phyloP scores from a whole-genome alignment of 2,329 filamentous ascomycete species.

The Amphichorda felina region DNA sequence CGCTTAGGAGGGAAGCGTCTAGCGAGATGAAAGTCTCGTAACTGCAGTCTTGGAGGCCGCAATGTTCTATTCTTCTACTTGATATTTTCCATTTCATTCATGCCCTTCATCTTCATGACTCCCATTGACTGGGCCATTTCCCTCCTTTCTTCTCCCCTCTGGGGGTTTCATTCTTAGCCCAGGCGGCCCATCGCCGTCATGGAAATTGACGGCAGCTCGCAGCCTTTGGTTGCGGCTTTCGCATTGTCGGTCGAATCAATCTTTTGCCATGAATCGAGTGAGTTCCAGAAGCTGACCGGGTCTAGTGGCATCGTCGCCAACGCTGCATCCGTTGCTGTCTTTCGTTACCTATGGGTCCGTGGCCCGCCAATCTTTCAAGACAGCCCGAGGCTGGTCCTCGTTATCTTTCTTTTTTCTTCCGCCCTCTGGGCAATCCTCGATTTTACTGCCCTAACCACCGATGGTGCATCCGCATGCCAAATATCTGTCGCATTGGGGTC shows the following conservation, averaged over 20 bases:
- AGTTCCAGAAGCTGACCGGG: background rate
- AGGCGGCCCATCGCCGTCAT: background rate
- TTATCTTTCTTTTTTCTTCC: constrained; percentile 36
- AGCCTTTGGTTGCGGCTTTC: constrained; percentile 41
- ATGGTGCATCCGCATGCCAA: constrained; percentile 33
- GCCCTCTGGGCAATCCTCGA: constrained; percentile 41
- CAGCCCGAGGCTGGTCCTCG: constrained; percentile 53
- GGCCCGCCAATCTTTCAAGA: constrained; percentile 38
- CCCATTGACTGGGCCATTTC: constrained; percentile 1
- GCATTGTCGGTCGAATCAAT: constrained; percentile 31
- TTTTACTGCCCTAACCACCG: constrained; percentile 37
- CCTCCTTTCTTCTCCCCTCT: constrained; percentile 1
- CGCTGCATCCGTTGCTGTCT: constrained; percentile 32
- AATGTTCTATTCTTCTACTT: background rate
- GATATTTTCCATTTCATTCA: background rate
- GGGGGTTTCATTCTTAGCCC: constrained; percentile 8
- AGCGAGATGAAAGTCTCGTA: too few relatives aligned
- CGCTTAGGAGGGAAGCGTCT: too few relatives aligned
- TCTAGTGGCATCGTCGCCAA: constrained; percentile 38
- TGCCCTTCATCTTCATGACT: background rate
- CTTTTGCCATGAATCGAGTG: constrained; percentile 2
- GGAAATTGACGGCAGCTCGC: constrained; percentile 18
- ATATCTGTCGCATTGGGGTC: constrained; percentile 38
- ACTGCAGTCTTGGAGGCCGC: too few relatives aligned
- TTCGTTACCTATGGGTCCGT: constrained; percentile 35